Conservation (phyloP, 768 basidiomycete species). For the Boletus sp. region DNA sequence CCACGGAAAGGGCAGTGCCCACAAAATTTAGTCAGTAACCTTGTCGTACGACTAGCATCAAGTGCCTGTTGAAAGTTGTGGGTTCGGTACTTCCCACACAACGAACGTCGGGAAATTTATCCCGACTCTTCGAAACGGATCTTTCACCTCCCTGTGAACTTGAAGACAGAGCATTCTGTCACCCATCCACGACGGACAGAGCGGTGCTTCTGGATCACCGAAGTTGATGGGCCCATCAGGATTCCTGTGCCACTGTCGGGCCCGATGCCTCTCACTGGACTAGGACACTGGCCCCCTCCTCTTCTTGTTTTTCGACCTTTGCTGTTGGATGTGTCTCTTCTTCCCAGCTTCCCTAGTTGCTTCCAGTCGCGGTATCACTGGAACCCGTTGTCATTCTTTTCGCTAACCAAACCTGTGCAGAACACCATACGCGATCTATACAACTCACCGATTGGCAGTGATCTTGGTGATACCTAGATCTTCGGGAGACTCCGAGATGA, state of each 20-base stretch:
- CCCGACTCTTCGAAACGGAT: neutral
- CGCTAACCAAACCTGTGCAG: neutral
- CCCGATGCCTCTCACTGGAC: neutral
- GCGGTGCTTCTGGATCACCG: neutral
- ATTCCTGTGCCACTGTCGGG: neutral
- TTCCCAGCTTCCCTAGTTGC: neutral
- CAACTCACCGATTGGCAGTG: conserved; percentile 8
- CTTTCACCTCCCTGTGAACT: too few species aligned
- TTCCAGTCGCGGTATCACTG: neutral
- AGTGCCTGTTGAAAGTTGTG: too few species aligned
- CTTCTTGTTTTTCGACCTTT: too few species aligned
- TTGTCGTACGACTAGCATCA: too few species aligned
- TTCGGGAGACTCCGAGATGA: neutral
- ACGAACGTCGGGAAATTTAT: neutral
- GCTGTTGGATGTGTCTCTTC: neutral
- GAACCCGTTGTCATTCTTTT: neutral
- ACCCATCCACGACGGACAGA: neutral
- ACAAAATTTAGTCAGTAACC: neutral
- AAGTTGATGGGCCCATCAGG: neutral
- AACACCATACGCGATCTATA: neutral
- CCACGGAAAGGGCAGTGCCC: neutral
- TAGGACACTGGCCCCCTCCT: neutral
- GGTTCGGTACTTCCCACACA: too few species aligned
- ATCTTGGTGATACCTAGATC: neutral
- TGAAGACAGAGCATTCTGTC: neutral